These are phyloP conservation scores for Aristolochia fimbriata DNA, from an alignment of 164 flowering plant species.

Conservation along the genomic window DNA sequence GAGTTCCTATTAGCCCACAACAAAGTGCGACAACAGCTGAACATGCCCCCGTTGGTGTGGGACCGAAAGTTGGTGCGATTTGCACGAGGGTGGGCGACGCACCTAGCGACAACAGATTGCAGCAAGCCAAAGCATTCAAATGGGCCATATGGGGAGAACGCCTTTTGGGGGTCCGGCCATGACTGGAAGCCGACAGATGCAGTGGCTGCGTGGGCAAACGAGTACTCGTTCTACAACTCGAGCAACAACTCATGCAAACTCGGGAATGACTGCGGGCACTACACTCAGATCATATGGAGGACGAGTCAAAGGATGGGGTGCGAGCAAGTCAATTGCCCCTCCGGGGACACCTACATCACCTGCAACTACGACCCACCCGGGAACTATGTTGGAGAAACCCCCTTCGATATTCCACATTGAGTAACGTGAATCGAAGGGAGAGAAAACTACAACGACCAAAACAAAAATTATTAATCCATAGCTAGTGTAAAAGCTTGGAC, in stretches of 20 bases:
- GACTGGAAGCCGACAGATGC: slow-evolving; percentile 50
- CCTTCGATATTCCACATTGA: slow-evolving; percentile 15
- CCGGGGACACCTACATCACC: slow-evolving; percentile 40
- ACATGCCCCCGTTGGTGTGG: slow-evolving; percentile 46
- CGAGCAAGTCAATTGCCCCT: slow-evolving; percentile 35
- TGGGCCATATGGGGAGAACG: slow-evolving; percentile 77
- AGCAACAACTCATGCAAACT: slow-evolving; percentile 26
- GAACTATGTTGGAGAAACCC: slow-evolving; percentile 53
- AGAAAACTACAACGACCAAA: no score
- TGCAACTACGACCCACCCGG: slow-evolving; percentile 82
- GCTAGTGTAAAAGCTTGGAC: no score
- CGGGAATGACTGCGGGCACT: slow-evolving; percentile 50
- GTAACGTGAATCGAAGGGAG: no score
- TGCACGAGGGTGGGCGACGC: slow-evolving; percentile 36
- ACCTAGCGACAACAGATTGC: slow-evolving; percentile 34
- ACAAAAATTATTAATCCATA: no score
- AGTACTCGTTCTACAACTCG: slow-evolving; percentile 36
- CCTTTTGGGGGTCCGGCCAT: slow-evolving; percentile 63
- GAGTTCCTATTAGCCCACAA: slow-evolving; percentile 54
- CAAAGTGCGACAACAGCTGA: slow-evolving; percentile 23
- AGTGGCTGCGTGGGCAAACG: slow-evolving; percentile 37
- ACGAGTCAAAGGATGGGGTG: slow-evolving; percentile 44
- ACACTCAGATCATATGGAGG: slow-evolving; percentile 68
- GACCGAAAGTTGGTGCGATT: slow-evolving; percentile 31
- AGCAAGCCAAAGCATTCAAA: slow-evolving; percentile 37